phyloP scores from a whole-genome alignment of 139 green algal genomes.

The Chlorella vulgaris region DNA sequence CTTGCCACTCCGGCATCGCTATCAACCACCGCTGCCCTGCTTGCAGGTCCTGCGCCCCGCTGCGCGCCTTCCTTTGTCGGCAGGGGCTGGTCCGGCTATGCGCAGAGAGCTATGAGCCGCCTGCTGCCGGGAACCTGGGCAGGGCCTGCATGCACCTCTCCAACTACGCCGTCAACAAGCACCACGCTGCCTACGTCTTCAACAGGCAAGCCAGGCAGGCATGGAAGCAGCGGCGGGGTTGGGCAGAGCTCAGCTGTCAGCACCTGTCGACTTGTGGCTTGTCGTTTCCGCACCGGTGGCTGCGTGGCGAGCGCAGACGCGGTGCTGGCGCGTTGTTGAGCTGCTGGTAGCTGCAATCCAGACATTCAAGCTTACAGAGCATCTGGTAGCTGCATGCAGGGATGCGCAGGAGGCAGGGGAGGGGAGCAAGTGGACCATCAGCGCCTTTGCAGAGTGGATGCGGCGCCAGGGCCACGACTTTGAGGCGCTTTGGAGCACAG shows the following conservation, averaged over 20 bases:
- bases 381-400: constrained; percentile 12
- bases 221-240: no score
- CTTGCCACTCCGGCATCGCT: no score
- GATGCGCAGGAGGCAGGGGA: constrained; percentile 24
- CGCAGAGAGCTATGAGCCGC: constrained; percentile 67
- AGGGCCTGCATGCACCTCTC: constrained; percentile 78
- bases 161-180: constrained; percentile 71
- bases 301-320: not conserved
- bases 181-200: constrained; percentile 52
- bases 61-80: constrained; percentile 71
- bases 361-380: not conserved
- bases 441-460: constrained; percentile 52
- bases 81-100: constrained; percentile 72
- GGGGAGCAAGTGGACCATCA: constrained; percentile 69
- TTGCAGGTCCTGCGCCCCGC: constrained; percentile 57
- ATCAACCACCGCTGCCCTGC: no score
- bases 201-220: constrained; percentile 26
- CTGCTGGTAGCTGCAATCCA: no score
- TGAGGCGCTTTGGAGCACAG: constrained; percentile 55
- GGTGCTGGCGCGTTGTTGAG: no score
- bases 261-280: no score
- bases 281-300: no score
- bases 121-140: constrained; percentile 64
- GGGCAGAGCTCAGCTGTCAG: not conserved
- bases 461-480: constrained; percentile 46